These are phyloP conservation scores for Botrytis byssoidea DNA, from an alignment of 2,329 filamentous ascomycete genomes.

Conservation along the genomic window DNA sequence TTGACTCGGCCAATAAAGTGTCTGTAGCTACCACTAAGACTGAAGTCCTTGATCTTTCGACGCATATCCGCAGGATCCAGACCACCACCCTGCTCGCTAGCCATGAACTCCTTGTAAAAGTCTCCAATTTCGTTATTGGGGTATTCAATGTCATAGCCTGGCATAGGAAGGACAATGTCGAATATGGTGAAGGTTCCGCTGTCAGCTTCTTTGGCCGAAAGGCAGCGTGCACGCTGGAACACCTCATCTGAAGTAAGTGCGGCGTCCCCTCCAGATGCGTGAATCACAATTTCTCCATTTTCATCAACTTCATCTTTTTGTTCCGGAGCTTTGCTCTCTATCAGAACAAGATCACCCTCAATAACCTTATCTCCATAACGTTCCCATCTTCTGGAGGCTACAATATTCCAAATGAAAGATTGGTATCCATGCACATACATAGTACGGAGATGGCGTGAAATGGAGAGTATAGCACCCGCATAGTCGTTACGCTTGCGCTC, in stretches of 20 bases:
- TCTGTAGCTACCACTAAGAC: conserved; percentile 83
- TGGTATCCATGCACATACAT: conserved; percentile 99
- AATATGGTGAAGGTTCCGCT: conserved; percentile 77
- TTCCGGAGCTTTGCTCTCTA: conserved; percentile 29
- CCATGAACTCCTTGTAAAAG: conserved; percentile 88
- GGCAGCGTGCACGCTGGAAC: conserved; percentile 67
- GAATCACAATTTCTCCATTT: conserved; percentile 46
- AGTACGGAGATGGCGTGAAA: conserved; percentile 77
- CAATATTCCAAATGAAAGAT: conserved; percentile 89
- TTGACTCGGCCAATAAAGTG: conserved; percentile 74
- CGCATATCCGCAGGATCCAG: conserved; percentile 87
- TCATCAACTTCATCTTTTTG: conserved; percentile 40
- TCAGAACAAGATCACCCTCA: conserved; percentile 68
- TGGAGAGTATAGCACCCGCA: conserved; percentile 74
- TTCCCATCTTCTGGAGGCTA: conserved; percentile 76
- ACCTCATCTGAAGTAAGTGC: conserved; percentile 52
- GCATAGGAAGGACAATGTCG: conserved; percentile 88
- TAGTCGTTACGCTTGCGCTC: conserved; percentile 58
- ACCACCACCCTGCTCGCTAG: conserved; percentile 68
- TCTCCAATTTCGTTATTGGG: conserved; percentile 79
- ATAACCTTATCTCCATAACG: conserved; percentile 71
- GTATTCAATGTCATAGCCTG: conserved; percentile 86
- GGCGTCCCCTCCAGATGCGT: conserved; percentile 56
- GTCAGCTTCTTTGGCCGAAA: conserved; percentile 74
- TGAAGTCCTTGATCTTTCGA: conserved; percentile 80